Evolutionary conservation across 1,284 basidiomycete genomes (phyloP).

Genomic region (Ganoderma boninense): DNA sequence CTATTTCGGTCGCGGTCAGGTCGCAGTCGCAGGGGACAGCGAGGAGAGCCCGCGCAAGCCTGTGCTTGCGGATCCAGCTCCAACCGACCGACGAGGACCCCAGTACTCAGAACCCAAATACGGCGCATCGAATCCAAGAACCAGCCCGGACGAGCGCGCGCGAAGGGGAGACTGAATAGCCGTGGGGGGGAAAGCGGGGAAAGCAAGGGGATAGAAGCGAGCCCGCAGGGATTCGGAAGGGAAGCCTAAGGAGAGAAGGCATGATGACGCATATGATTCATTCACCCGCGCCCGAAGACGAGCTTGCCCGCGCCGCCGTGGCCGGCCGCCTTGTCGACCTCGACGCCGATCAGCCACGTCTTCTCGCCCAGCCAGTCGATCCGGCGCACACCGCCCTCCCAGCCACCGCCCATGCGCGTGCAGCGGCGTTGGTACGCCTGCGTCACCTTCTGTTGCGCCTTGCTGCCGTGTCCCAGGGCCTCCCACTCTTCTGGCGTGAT

Average conservation of each 20-base stretch:
- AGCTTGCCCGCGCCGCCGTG: conserved; percentile 54
- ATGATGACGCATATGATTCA: neutral
- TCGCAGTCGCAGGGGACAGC: neutral
- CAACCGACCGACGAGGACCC: conserved; percentile 9
- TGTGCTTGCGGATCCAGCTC: conserved; percentile 6
- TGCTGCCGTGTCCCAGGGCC: conserved; percentile 60
- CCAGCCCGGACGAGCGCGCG: conserved; percentile 3
- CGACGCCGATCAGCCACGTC: conserved; percentile 67
- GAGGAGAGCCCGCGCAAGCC: conserved; percentile 7
- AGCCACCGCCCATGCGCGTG: conserved; percentile 65
- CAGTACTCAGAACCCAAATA: conserved; percentile 4
- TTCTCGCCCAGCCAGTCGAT: conserved; percentile 73
- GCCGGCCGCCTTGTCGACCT: conserved; percentile 58
- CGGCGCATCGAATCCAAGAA: conserved; percentile 5
- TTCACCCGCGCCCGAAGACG: conserved; percentile 54
- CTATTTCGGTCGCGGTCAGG: neutral
- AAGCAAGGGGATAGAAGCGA: neutral
- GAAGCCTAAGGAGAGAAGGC: neutral
- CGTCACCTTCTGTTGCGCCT: conserved; percentile 60
- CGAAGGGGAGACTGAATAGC: neutral
- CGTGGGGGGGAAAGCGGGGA: conserved; percentile 3
- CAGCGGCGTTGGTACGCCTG: conserved; percentile 72
- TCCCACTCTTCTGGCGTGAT: conserved; percentile 74
- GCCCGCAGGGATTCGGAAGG: neutral
- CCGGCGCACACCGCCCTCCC: conserved; percentile 71